A percentile compares a stretch with the other conserved stretches of the same genome.
Evolutionary conservation across 106 monocot genomes (phyloP).

Genomic region (Triglochin maritima): DNA sequence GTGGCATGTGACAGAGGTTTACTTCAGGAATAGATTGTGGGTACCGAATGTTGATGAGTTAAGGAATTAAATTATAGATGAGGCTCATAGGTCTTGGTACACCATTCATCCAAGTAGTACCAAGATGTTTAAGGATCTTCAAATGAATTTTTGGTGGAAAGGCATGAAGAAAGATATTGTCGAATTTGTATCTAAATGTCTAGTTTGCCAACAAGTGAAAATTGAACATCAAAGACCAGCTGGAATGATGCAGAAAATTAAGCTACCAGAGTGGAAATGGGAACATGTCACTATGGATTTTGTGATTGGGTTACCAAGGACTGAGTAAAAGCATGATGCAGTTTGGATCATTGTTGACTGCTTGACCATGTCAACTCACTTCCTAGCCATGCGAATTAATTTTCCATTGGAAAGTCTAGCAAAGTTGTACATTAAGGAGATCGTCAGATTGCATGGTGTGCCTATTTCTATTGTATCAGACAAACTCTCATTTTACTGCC

Average conservation of each 20-base stretch:
- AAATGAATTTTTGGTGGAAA: not conserved
- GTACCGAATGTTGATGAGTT: not conserved
- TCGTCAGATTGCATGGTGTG: slow-evolving; percentile 2
- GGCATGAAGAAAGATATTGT: not conserved
- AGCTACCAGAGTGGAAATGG: too few relatives aligned
- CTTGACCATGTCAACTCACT: slow-evolving; percentile 1
- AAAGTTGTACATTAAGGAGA: not conserved
- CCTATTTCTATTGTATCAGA: not conserved
- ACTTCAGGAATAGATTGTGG: not conserved
- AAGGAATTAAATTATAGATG: not conserved
- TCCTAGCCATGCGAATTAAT: not conserved
- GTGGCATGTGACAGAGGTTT: too few relatives aligned
- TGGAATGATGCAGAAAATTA: too few relatives aligned
- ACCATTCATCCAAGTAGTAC: not conserved
- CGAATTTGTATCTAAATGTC: slow-evolving; percentile 1
- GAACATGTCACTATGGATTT: too few relatives aligned
- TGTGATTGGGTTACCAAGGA: not conserved
- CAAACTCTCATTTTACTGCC: not conserved
- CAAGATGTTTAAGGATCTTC: not conserved
- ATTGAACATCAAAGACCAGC: too few relatives aligned
- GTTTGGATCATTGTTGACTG: slow-evolving; percentile 3
- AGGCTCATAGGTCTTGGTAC: not conserved
- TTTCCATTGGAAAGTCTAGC: not conserved
- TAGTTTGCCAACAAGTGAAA: too few relatives aligned
- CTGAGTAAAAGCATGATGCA: not conserved